Conservation (phyloP, 352 stramenopile species). For the Phytophthora nicotianae region DNA sequence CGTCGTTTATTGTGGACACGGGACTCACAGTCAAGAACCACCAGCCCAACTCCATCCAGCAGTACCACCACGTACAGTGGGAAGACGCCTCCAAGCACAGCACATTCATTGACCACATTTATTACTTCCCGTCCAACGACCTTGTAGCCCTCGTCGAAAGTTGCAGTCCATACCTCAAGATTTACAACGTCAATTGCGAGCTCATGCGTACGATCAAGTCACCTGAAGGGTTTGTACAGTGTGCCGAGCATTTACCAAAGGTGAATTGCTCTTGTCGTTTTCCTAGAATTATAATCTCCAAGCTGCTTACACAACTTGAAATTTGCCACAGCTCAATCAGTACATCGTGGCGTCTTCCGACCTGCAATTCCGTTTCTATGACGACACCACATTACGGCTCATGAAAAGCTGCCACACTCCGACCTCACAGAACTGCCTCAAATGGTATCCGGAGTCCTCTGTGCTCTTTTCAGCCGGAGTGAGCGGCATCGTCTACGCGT, state of each 20-base stretch:
- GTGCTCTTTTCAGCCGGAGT: constrained; percentile 84
- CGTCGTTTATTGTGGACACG: constrained; percentile 91
- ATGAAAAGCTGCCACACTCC: constrained; percentile 84
- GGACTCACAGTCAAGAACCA: constrained; percentile 82
- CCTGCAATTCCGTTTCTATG: constrained; percentile 85
- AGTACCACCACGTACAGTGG: constrained; percentile 79
- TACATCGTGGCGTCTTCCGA: constrained; percentile 84
- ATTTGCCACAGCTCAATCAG: constrained; percentile 52
- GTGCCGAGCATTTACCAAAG: constrained; percentile 74
- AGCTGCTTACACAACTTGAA: neutral
- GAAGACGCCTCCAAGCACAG: constrained; percentile 89
- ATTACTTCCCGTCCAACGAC: constrained; percentile 81
- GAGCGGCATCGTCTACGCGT: constrained; percentile 85
- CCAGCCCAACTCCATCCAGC: constrained; percentile 88
- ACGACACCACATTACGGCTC: constrained; percentile 72
- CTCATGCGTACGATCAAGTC: constrained; percentile 64
- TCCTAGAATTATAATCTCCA: neutral
- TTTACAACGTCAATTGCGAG: constrained; percentile 86
- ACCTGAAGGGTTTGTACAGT: constrained; percentile 78
- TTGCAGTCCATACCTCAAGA: constrained; percentile 74
- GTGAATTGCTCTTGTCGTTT: constrained; percentile 17
- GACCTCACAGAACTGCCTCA: constrained; percentile 81
- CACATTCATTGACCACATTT: constrained; percentile 85
- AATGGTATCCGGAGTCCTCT: constrained; percentile 73
- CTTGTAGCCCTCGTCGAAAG: constrained; percentile 76